Conservation (phyloP, 345 rosid species). For the Stellera chamaejasme region DNA sequence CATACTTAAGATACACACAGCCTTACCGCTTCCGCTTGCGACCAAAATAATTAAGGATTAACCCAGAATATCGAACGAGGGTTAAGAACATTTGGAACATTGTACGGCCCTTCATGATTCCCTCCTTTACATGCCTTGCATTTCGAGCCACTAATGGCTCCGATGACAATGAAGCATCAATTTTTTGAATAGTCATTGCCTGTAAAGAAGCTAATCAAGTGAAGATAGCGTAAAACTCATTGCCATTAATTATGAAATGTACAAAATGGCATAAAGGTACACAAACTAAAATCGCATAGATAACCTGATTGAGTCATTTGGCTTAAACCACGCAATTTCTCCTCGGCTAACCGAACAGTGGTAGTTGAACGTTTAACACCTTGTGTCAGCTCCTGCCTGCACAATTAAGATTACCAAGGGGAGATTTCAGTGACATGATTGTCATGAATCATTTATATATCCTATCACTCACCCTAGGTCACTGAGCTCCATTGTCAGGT, state of each 20-base stretch:
- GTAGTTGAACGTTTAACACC: conserved; percentile 74
- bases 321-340: conserved; percentile 55
- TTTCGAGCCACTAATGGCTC: conserved; percentile 49
- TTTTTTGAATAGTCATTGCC: conserved; percentile 34
- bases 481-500: conserved; percentile 84
- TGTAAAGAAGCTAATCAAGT: conserved; percentile 74
- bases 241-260: conserved; percentile 4
- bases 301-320: conserved; percentile 48
- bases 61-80: conserved; percentile 35
- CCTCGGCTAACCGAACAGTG: conserved; percentile 81
- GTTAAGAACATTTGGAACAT: conserved; percentile 42
- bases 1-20: conserved; percentile 10
- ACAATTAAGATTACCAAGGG: not conserved
- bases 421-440: not conserved
- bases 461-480: conserved; percentile 60
- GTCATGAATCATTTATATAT: not conserved
- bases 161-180: conserved; percentile 8
- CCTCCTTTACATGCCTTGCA: conserved; percentile 49
- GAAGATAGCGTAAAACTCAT: conserved; percentile 37
- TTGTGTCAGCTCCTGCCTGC: conserved; percentile 75
- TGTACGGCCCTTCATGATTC: conserved; percentile 63
- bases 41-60: conserved; percentile 34
- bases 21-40: conserved; percentile 35
- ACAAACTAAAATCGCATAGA: not conserved
- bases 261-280: not conserved